A percentile compares a stretch with the other conserved stretches of the same genome.
These are phyloP conservation scores for Yamadazyma siamensis DNA, from an alignment of 1,139 yeast genomes.

Conservation along the genomic window DNA sequence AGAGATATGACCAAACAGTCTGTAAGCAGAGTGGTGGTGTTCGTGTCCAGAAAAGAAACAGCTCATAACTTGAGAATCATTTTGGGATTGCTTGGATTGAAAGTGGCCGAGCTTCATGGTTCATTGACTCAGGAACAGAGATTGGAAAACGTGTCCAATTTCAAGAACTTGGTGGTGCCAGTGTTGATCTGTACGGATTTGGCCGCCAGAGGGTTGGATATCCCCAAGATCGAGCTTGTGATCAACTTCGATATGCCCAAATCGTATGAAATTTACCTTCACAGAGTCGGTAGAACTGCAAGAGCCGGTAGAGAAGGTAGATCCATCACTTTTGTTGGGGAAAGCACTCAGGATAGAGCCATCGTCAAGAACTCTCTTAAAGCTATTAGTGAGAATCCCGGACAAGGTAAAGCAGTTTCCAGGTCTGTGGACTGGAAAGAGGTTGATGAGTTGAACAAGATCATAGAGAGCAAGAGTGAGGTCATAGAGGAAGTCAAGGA, in stretches of 20 bases:
- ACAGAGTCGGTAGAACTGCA: conserved; percentile 99
- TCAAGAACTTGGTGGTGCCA: conserved; percentile 79
- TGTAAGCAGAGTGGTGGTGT: conserved; percentile 76
- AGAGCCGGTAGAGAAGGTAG: conserved; percentile 98
- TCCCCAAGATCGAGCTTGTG: conserved; percentile 93
- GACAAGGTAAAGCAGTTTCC: conserved; percentile 62
- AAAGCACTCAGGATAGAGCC: conserved; percentile 73
- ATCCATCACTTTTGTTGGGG: conserved; percentile 92
- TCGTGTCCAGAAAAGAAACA: conserved; percentile 84
- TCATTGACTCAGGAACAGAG: conserved; percentile 95
- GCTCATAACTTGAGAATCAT: conserved; percentile 85
- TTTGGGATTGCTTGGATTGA: conserved; percentile 82
- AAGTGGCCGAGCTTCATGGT: conserved; percentile 92
- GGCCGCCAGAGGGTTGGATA: conserved; percentile 99
- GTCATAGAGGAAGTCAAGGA: conserved; percentile 72
- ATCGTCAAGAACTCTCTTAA: conserved; percentile 88
- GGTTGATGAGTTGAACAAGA: conserved; percentile 63
- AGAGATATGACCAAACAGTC: conserved; percentile 60
- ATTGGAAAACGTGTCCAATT: conserved; percentile 74
- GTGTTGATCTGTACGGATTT: conserved; percentile 92
- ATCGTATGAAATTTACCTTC: conserved; percentile 83
- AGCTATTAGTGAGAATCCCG: conserved; percentile 44
- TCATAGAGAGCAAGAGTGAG: conserved; percentile 56
- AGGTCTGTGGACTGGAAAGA: conserved; percentile 85
- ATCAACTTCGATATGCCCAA: conserved; percentile 96